Percentiles rank a stretch among this genome's conserved stretches.
Evolutionary conservation across 1,139 yeast genomes (phyloP).

Genomic region (Lodderomyces oxycetoniae): DNA sequence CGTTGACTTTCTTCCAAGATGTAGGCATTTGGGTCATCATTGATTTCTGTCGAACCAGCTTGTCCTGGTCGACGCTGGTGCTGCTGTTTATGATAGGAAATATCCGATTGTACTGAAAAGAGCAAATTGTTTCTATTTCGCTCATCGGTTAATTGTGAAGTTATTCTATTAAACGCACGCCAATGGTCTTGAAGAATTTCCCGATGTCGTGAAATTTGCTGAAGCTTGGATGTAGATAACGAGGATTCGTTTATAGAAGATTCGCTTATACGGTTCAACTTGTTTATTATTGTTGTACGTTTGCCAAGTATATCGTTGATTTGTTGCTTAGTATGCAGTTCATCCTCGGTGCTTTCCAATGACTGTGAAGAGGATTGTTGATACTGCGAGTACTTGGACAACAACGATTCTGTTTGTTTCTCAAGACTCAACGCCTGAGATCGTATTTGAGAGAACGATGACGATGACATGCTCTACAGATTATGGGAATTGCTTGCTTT

Average conservation of each 20-base stretch:
- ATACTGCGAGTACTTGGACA: constrained; percentile 33
- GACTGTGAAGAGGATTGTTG: constrained; percentile 20
- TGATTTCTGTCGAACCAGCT: constrained; percentile 10
- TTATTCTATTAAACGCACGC: constrained; percentile 56
- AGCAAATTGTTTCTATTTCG: constrained; percentile 71
- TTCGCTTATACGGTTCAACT: constrained; percentile 46
- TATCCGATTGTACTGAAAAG: constrained; percentile 73
- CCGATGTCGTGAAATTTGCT: constrained; percentile 78
- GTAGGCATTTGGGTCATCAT: constrained; percentile 48
- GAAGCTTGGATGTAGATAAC: constrained; percentile 59
- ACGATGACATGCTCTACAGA: constrained; percentile 28
- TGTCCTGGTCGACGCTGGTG: constrained; percentile 1
- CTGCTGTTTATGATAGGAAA: constrained; percentile 51
- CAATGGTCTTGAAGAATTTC: constrained; percentile 72
- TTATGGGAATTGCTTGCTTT: no score
- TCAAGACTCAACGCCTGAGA: constrained; percentile 38
- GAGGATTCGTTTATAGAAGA: constrained; percentile 47
- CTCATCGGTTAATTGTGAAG: constrained; percentile 60
- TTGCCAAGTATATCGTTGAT: constrained; percentile 39
- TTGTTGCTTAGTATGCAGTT: constrained; percentile 51
- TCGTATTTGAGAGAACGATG: constrained; percentile 37
- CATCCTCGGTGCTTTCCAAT: constrained; percentile 53
- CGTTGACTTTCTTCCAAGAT: constrained; percentile 73
- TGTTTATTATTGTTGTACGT: constrained; percentile 29
- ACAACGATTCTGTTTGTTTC: constrained; percentile 37